Base-by-base conservation (phyloP, 805 yeast species). In the Candida tallmaniae region DNA sequence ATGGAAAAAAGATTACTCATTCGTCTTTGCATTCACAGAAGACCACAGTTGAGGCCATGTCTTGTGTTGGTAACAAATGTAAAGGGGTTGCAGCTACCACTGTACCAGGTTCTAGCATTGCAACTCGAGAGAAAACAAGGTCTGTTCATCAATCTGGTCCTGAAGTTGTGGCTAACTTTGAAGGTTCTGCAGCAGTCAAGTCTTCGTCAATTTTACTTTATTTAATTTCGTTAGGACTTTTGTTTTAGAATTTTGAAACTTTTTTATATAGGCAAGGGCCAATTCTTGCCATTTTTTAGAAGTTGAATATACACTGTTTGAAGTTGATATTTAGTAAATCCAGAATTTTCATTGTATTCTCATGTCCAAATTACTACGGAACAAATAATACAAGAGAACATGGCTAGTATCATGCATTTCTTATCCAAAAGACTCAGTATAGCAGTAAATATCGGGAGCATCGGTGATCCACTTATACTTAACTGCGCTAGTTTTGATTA, bases 371-470 rank as follows among this genome's bases (percentile, higher is more conserved):
- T n/a, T n/a, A n/a, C n/a, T n/a, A n/a, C n/a, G n/a, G n/a, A n/a
- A n/a, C n/a, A n/a, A n/a, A n/a, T n/a, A n/a, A n/a, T n/a, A n/a
- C n/a, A n/a, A n/a, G n/a, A n/a, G n/a, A n/a, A n/a, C n/a, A n/a
- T n/a, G n/a, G n/a, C n/a, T n/a, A n/a, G n/a, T n/a, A n/a, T n/a
- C n/a, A n/a, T n/a, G n/a, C n/a, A n/a, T n/a, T n/a, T n/a, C n/a
- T n/a, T 26, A 38, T 9, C 21, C 44, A 35, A 50, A 59, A 10
- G 60, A 44, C 37, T 69, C 74, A 9, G 58, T 56, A 41, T 65
- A 64, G 39, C 65, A 58, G 44, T 68, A 68, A 27, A 70, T 52
- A 38, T 67, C 68, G 0, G 72, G 71, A 2, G 64, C 52, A 27
- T 54, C 41, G 15, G 35, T 35, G 8, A 34, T 23, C 49, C 54